Base-by-base conservation (phyloP, 805 yeast genomes). In the Ogataea degrootiae region DNA sequence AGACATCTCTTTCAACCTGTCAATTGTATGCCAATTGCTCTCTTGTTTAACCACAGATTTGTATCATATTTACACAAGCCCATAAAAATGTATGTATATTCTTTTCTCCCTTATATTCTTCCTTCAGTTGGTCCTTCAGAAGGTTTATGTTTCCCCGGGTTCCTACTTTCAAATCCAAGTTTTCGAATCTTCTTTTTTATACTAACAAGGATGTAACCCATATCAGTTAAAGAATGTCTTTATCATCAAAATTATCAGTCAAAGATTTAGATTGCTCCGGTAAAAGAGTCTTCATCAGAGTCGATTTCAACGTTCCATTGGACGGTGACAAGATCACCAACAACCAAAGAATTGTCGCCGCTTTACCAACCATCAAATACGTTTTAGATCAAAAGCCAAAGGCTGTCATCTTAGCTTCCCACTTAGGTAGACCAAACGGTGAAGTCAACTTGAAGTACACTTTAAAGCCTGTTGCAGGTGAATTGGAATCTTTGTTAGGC, bases 291-390 rank as follows among this genome's bases (percentile, higher is more conserved):
- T 91, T 94, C 77, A 92, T 94, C 80, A 87, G 99, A 77, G 99
- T 95, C 55, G 97, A 92, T 72, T 87, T 87, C 81, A 87, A 87
- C 75, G 96, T 87, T 57, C 96, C 96, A 69, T 83, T 94, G 63
- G 98, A 94, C 68, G 98, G 97, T 61, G 81, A 80, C 66, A 91
- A 84, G 69, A 94, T 94, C 79, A 95, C 99, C 77, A 94, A 95
- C 83, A 95, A 94, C 80, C 98, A 94, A 78, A 86, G 99, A 77
- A 94, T 94, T 67, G 98, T 91, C 64, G 99, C 99, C 70, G 99
- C 99, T 60, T 76, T 95, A 64, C 99, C 99, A 72, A 92, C 99
- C 61, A 94, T 94, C 77, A 73, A 95, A 74, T 94, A 92, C 71
- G 97, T 92, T 46, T 76, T 87, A 69, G 92, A 87, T 68, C 85